Evolutionary conservation across 192 early-diverging fungal genomes (phyloP), one percentile per base, ranked within the genome.

Genomic region (Martensiomyces pterosporus): DNA sequence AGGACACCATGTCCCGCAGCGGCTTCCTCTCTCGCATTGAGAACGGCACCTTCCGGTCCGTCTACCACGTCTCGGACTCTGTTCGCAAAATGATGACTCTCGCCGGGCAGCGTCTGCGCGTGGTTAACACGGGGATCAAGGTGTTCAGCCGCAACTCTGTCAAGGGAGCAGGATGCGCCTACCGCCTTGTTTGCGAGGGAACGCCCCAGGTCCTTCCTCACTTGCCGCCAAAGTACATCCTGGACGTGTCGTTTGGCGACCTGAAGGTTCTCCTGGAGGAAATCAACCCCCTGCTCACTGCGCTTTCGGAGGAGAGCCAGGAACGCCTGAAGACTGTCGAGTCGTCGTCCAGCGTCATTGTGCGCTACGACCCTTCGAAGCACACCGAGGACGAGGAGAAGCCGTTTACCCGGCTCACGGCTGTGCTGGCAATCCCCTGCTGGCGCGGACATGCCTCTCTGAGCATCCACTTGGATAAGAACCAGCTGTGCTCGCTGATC

Each of bases 121-220:
- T 78, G 44, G 93, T 99, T 35, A 96, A 99, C 71, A 92, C 93
- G 0, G 97, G 97, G 21, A 89, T 99, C 44, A 78, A 80, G 37
- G 72, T 87, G 13, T 97, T 99, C 61, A 81, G 84, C 27, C 83
- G 89, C 50, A 84, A 86, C 75, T 78, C 78, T 35, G 72, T 82
- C 16, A 70, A 73, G 32, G 60, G 68, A 5, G 68, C 65, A 2
- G 74, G 75, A 14, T 89, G 82, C 49, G 49, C 77, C n/a, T 87
- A 81, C 77, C 73, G 88, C 22, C 70, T 86, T 24, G 73, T 82
- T 26, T 64, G 75, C 26, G 88, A 90, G 54, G 85, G 85, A 37
- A 60, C 86, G 39, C 59, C 80, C 7, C 73, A 83, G 69, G 57
- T 90, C 24, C 57, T 66, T 35, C 70, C 78, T 21, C 70, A 74